A percentile compares a stretch with the other conserved stretches of the same genome.
Conservation (phyloP, 2,329 filamentous ascomycete genomes). For the Chalaropsis ovoidea region DNA sequence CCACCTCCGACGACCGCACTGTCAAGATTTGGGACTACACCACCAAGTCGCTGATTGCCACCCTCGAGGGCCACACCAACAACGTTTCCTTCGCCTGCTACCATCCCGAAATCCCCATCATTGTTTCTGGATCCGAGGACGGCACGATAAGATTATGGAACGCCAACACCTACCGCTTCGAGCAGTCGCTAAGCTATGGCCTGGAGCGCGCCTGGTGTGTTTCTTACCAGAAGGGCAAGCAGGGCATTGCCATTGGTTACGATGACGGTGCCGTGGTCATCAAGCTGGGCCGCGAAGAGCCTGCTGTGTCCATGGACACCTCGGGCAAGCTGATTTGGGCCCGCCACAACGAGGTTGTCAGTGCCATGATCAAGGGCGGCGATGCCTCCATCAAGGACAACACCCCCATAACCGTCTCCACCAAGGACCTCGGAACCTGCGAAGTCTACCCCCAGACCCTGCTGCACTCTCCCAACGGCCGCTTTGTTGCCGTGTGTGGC, state of each 20-base stretch:
- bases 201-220: constrained; percentile 97
- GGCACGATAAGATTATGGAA: constrained; percentile 98
- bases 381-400: constrained; percentile 78
- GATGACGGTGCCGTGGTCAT: constrained; percentile 96
- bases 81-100: constrained; percentile 98
- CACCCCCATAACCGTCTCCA: constrained; percentile 71
- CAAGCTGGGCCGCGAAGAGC: constrained; percentile 94
- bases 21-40: constrained; percentile 99
- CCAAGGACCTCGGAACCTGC: constrained; percentile 90
- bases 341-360: constrained; percentile 87
- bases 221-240: constrained; percentile 85
- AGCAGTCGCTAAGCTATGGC: constrained; percentile 92
- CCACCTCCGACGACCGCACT: constrained; percentile 89
- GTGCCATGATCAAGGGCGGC: constrained; percentile 85
- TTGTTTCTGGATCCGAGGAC: constrained; percentile 95
- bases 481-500: constrained; percentile 71
- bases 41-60: constrained; percentile 92
- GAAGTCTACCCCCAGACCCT: constrained; percentile 95
- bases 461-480: constrained; percentile 88
- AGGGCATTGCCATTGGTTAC: constrained; percentile 90
- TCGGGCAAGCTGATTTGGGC: constrained; percentile 97
- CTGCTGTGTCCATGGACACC: constrained; percentile 91
- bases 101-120: constrained; percentile 90
- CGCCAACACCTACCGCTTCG: constrained; percentile 90
- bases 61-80: constrained; percentile 90